phyloP scores from a whole-genome alignment of 108 stramenopile genomes.

The Conticribra weissflogii region DNA sequence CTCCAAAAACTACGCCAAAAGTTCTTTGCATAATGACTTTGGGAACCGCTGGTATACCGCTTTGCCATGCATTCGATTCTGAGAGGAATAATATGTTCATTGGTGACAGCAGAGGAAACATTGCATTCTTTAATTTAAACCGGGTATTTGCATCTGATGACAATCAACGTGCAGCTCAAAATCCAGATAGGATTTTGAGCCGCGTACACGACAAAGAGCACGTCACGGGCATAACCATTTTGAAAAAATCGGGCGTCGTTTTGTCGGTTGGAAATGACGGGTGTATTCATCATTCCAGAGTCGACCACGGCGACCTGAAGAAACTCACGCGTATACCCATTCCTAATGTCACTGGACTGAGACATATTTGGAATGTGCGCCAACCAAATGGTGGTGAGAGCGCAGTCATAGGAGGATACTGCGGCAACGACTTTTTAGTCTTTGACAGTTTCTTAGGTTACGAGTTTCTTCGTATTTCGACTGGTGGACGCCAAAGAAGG shows the following conservation, averaged over 20 bases:
- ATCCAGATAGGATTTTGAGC: conserved; percentile 18
- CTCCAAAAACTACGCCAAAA: too few species aligned
- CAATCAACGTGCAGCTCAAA: neutral
- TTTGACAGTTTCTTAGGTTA: conserved; percentile 59
- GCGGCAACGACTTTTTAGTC: conserved; percentile 67
- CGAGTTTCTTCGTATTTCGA: conserved; percentile 62
- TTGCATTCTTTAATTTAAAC: conserved; percentile 56
- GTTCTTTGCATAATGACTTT: conserved; percentile 28
- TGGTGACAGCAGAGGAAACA: conserved; percentile 73
- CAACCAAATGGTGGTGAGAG: conserved; percentile 15
- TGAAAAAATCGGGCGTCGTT: conserved; percentile 35
- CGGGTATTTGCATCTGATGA: conserved; percentile 2
- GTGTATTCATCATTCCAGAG: conserved; percentile 51
- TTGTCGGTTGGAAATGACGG: conserved; percentile 82
- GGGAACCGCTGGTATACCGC: conserved; percentile 59
- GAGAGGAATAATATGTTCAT: conserved; percentile 42
- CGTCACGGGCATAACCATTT: conserved; percentile 52
- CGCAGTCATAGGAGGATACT: conserved; percentile 65
- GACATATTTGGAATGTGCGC: conserved; percentile 47
- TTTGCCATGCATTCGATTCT: conserved; percentile 53
- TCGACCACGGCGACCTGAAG: conserved; percentile 29
- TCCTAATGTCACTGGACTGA: conserved; percentile 37
- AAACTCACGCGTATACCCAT: conserved; percentile 36
- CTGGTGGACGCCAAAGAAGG: conserved; percentile 70
- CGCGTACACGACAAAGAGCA: conserved; percentile 76